These are phyloP conservation scores for Akanthomyces uredinophilus DNA, from an alignment of 2,329 filamentous ascomycete species.

Conservation along the genomic window DNA sequence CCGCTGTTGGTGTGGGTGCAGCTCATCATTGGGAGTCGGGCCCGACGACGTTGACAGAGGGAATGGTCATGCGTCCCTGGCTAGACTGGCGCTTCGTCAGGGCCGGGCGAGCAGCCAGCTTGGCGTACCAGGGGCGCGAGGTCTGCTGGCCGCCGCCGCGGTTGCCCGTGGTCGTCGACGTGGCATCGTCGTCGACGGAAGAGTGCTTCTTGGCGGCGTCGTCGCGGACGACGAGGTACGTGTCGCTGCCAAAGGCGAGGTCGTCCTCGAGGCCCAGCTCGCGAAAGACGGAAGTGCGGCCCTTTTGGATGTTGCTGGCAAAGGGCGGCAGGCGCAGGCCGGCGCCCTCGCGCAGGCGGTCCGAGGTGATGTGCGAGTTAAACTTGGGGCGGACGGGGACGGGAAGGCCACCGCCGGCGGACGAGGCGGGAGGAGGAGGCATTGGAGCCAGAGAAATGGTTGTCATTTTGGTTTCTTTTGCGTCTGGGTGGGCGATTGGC, in stretches of 20 bases:
- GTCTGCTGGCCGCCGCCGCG: slow-evolving; percentile 15
- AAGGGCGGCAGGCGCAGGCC: slow-evolving; percentile 33
- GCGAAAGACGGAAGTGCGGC: slow-evolving; percentile 47
- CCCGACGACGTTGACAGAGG: slow-evolving; percentile 24
- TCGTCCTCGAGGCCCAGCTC: slow-evolving; percentile 44
- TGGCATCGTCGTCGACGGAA: background rate
- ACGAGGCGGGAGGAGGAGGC: slow-evolving; percentile 5
- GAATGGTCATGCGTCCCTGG: slow-evolving; percentile 38
- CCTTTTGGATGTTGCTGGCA: slow-evolving; percentile 43
- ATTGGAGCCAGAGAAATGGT: background rate
- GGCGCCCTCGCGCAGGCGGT: slow-evolving; percentile 47
- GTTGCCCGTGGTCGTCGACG: background rate
- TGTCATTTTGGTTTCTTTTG: background rate
- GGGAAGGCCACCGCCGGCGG: slow-evolving; percentile 11
- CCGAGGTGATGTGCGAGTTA: slow-evolving; percentile 45
- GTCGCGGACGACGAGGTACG: slow-evolving; percentile 9
- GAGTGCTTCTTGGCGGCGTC: background rate
- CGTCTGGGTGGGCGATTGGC: background rate
- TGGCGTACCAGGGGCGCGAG: slow-evolving; percentile 39
- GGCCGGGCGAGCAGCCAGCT: slow-evolving; percentile 32
- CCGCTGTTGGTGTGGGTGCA: background rate
- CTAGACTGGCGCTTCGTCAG: slow-evolving; percentile 39
- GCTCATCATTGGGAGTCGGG: slow-evolving; percentile 5
- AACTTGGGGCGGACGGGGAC: slow-evolving; percentile 40
- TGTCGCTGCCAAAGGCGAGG: slow-evolving; percentile 17